A percentile compares a stretch with the other conserved stretches of the same genome.
Conservation (phyloP, 1,139 yeast genomes). For the Meyerozyma smithsonii region DNA sequence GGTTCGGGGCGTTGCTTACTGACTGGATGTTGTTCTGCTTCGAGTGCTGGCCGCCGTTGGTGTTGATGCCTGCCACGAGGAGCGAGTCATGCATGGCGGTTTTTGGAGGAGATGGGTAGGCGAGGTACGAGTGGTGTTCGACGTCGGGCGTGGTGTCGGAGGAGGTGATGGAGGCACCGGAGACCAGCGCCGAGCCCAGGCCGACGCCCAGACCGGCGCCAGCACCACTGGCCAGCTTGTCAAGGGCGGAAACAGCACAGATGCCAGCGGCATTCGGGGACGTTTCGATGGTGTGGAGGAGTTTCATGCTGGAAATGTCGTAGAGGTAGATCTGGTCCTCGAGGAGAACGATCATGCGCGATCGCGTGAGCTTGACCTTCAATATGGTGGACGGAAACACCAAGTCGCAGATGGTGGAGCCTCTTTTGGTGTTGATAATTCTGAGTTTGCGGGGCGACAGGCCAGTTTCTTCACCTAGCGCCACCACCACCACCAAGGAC, state of each 20-base stretch:
- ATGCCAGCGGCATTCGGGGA: constrained; percentile 61
- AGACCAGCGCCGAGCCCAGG: neutral
- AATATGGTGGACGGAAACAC: constrained; percentile 83
- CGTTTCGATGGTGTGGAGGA: constrained; percentile 84
- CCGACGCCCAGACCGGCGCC: neutral
- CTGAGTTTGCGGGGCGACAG: constrained; percentile 78
- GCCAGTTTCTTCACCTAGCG: constrained; percentile 77
- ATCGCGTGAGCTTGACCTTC: constrained; percentile 70
- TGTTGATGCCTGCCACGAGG: constrained; percentile 38
- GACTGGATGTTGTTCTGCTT: constrained; percentile 41
- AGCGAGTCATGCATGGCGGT: constrained; percentile 42
- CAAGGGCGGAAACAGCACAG: constrained; percentile 63
- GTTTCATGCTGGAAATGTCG: constrained; percentile 82
- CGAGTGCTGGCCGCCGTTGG: constrained; percentile 43
- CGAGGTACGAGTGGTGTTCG: constrained; percentile 59
- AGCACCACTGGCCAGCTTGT: constrained; percentile 4
- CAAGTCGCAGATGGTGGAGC: constrained; percentile 74
- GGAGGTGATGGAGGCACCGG: neutral
- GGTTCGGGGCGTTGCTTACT: constrained; percentile 41
- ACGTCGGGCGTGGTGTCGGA: constrained; percentile 7
- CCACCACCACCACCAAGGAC: constrained; percentile 81
- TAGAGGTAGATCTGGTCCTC: constrained; percentile 86
- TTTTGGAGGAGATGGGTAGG: constrained; percentile 82
- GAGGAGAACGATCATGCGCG: constrained; percentile 69
- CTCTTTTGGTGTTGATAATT: constrained; percentile 75